Conservation (phyloP, 108 stramenopile genomes). For the Pseudonitzschia delicatissima region DNA sequence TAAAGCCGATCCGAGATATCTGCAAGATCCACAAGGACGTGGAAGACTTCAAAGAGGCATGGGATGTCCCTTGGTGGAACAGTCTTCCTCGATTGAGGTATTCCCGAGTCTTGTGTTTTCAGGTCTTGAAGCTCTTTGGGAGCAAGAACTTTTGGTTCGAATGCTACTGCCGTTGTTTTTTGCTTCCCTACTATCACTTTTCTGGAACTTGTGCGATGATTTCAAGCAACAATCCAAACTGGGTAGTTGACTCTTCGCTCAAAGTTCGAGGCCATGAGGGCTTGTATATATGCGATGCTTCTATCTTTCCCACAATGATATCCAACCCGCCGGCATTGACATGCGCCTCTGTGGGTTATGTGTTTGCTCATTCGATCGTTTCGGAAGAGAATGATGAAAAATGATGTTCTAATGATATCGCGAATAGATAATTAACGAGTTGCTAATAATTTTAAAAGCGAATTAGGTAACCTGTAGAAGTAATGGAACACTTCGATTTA, state of each 20-base stretch:
- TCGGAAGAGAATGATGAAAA: neutral
- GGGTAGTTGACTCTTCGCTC: conserved; percentile 57
- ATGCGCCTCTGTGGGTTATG: conserved; percentile 65
- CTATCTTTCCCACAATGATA: conserved; percentile 53
- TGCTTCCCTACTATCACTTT: conserved; percentile 74
- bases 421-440: neutral
- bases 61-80: conserved; percentile 3
- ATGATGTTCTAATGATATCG: neutral
- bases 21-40: conserved; percentile 46
- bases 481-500: neutral
- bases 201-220: conserved; percentile 69
- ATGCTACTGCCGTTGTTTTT: conserved; percentile 46
- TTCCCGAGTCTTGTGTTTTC: conserved; percentile 18
- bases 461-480: neutral
- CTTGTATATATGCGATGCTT: conserved; percentile 71
- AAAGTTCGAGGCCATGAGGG: conserved; percentile 38
- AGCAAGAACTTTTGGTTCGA: conserved; percentile 21
- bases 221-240: conserved; percentile 14
- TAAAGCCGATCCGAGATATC: conserved; percentile 51
- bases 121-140: neutral
- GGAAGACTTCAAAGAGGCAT: conserved; percentile 36
- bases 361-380: conserved; percentile 8
- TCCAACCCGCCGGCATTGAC: conserved; percentile 72
- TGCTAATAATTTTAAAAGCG: neutral
- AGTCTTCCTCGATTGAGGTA: conserved; percentile 1